These are phyloP conservation scores for Eragrostis curvula DNA, from an alignment of 176 grass and related monocot species.

Conservation along the genomic window DNA sequence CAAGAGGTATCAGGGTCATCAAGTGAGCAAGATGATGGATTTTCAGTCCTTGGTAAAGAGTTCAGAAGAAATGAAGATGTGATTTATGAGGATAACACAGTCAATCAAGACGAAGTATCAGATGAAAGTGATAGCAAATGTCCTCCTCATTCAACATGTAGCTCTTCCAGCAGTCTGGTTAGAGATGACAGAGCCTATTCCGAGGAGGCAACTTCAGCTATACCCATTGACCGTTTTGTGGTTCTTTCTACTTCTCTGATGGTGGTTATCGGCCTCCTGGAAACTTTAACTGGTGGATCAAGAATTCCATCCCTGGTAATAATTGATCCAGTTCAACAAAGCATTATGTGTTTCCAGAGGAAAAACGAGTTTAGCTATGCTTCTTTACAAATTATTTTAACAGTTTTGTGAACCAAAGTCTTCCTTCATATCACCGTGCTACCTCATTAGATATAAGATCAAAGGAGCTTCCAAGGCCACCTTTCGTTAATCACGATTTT, in stretches of 20 bases:
- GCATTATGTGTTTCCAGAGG: slow-evolving; percentile 69
- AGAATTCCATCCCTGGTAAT: slow-evolving; percentile 85
- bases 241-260: slow-evolving; percentile 86
- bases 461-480: slow-evolving; percentile 78
- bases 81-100: slow-evolving; percentile 42
- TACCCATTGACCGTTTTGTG: slow-evolving; percentile 48
- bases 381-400: slow-evolving; percentile 77
- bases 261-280: slow-evolving; percentile 74
- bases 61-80: slow-evolving; percentile 28
- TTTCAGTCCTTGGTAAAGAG: slow-evolving; percentile 29
- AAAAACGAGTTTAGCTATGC: slow-evolving; percentile 64
- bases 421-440: slow-evolving; percentile 64
- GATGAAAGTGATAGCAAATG: slow-evolving; percentile 45
- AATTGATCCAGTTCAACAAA: slow-evolving; percentile 75
- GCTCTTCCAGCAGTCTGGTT: slow-evolving; percentile 34
- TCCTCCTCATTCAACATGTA: slow-evolving; percentile 31
- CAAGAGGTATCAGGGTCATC: slow-evolving; percentile 36
- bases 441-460: slow-evolving; percentile 39
- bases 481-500: slow-evolving; percentile 90
- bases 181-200: slow-evolving; percentile 25
- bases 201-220: slow-evolving; percentile 35
- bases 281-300: slow-evolving; percentile 73
- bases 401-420: slow-evolving; percentile 73
- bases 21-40: slow-evolving; percentile 32
- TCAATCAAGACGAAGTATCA: slow-evolving; percentile 44